Conservation (phyloP, 2,329 filamentous ascomycete species). For the Madurella fahalii region DNA sequence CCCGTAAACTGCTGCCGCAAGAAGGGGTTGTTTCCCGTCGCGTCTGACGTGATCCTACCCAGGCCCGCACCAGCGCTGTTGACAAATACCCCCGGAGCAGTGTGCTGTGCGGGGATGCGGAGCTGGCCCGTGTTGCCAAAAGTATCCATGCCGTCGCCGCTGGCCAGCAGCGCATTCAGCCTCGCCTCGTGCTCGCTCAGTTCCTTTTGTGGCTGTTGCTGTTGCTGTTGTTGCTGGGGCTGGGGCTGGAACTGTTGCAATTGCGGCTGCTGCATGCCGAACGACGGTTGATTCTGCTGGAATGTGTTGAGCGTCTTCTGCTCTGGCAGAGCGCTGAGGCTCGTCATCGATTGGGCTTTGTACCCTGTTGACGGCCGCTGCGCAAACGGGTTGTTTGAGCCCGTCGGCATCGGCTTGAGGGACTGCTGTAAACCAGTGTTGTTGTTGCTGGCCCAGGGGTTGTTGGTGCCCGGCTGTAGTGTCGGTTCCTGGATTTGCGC, state of each 20-base stretch:
- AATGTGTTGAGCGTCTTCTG: constrained; percentile 68
- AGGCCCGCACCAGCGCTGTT: constrained; percentile 88
- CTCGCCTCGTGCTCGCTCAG: constrained; percentile 63
- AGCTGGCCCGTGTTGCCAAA: constrained; percentile 97
- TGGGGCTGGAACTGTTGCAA: constrained; percentile 39
- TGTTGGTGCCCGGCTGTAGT: constrained; percentile 79
- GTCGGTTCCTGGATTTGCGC: constrained; percentile 51
- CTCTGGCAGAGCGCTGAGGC: constrained; percentile 73
- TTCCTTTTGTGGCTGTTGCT: constrained; percentile 50
- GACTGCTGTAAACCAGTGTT: constrained; percentile 54
- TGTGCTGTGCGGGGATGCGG: constrained; percentile 94
- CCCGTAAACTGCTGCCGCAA: constrained; percentile 79
- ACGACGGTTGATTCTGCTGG: constrained; percentile 47
- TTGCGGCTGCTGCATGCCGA: constrained; percentile 1
- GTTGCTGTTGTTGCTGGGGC: constrained; percentile 40
- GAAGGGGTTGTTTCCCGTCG: constrained; percentile 87
- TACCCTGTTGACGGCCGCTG: constrained; percentile 32
- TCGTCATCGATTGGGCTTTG: constrained; percentile 58
- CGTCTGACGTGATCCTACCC: constrained; percentile 63
- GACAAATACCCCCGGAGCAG: constrained; percentile 90
- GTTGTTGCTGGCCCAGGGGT: constrained; percentile 76
- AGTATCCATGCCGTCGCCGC: constrained; percentile 91
- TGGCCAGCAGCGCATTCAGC: constrained; percentile 81
- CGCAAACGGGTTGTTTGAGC: constrained; percentile 97
- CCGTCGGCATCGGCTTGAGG: constrained; percentile 79